Percentiles rank a stretch among this genome's conserved stretches.
Conservation (phyloP, 1,284 basidiomycete genomes). For the Cronartium ribicola region DNA sequence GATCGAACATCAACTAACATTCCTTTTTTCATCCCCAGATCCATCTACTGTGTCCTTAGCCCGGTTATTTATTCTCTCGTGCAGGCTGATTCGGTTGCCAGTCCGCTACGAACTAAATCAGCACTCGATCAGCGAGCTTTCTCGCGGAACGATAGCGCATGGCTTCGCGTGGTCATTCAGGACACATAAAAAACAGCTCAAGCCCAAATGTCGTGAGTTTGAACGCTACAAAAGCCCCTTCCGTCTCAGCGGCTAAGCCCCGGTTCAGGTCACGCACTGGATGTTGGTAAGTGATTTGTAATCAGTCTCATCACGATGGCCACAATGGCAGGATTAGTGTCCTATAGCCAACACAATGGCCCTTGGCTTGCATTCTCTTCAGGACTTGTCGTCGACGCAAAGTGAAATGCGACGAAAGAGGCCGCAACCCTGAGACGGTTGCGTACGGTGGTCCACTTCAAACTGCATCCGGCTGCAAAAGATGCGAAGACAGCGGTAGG, state of each 20-base stretch:
- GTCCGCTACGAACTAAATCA: background rate
- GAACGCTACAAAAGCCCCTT: slow-evolving; percentile 19
- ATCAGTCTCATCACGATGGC: background rate
- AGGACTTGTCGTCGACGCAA: slow-evolving; percentile 39
- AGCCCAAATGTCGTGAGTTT: slow-evolving; percentile 31
- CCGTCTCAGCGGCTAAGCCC: slow-evolving; percentile 20
- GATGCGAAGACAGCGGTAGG: slow-evolving; percentile 38
- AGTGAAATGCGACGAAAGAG: slow-evolving; percentile 41
- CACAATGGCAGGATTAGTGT: background rate
- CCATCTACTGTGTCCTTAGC: background rate
- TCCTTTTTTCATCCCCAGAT: background rate
- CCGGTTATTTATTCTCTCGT: background rate
- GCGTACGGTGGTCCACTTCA: slow-evolving; percentile 31
- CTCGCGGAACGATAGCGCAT: slow-evolving; percentile 17
- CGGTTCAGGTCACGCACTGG: slow-evolving; percentile 40
- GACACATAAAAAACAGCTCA: slow-evolving; percentile 30
- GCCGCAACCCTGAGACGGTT: slow-evolving; percentile 39
- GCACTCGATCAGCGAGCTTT: background rate
- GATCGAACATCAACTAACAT: background rate
- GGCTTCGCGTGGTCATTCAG: slow-evolving; percentile 29
- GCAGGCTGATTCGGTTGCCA: background rate
- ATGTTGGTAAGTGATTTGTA: slow-evolving; percentile 23
- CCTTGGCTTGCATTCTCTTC: background rate
- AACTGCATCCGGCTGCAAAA: slow-evolving; percentile 26
- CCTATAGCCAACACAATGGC: background rate